Evolutionary conservation across 1,139 yeast species (phyloP), one percentile per base, ranked within the genome.

Genomic region (Candida sp.): DNA sequence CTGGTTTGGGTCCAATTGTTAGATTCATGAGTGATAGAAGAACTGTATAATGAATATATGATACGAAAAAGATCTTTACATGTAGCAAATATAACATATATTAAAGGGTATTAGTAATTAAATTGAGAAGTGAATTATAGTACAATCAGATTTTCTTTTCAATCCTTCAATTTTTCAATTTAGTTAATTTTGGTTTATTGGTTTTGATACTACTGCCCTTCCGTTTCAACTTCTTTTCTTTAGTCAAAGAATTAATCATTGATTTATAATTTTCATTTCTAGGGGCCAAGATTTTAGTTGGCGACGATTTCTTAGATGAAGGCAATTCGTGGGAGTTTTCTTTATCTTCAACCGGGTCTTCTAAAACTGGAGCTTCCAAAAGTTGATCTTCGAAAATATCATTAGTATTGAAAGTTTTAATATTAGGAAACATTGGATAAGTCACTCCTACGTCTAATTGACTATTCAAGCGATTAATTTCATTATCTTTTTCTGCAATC

Each of bases 1-100:
- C 91, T 11, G 98, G 98, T 15, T 82, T 87, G 60, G 97, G 96
- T 8, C 87, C 96, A 36, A 85, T 93, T 54, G 87, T 87, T 41
- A 82, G 97, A 55, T 89, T 81, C 64, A 75, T 90, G 67, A 79
- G 90, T 40, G 98, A 91, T 65, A 79, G 96, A 69, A 79, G 95
- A 61, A 81, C 89, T 12, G 87, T 30, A 30, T 30, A 30, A 12
- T 12, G 33, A 30, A 30, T 30, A 30, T 5, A 30, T 30, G 33
- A 30, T 5, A 12, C n/a, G n/a, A n/a, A n/a, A n/a, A n/a, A n/a
- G n/a, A n/a, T n/a, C n/a, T n/a, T n/a, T n/a, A n/a, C n/a, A n/a
- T n/a, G n/a, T n/a, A n/a, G n/a, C n/a, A n/a, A n/a, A 6, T 25
- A 25, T 9, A 30, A 30, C 19, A 11, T 30, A 5, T 30, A 30